Evolutionary conservation across 495 filamentous ascomycete species (phyloP).

Genomic region (Xylaria sp.): DNA sequence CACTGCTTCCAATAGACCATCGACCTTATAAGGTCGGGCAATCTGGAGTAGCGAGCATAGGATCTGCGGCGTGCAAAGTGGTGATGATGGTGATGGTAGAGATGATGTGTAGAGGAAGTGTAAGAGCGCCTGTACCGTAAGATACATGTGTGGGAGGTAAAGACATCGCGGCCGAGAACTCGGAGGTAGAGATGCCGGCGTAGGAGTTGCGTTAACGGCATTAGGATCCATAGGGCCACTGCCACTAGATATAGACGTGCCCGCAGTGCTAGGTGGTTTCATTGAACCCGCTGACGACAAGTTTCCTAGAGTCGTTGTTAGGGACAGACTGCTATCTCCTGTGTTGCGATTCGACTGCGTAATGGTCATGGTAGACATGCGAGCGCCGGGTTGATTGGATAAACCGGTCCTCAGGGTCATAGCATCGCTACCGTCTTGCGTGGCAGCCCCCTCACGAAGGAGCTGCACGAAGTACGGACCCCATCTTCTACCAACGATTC

Average conservation of each 20-base stretch:
- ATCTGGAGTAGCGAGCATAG: conserved; percentile 94
- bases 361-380: conserved; percentile 86
- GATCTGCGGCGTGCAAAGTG: conserved; percentile 92
- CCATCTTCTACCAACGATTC: conserved; percentile 86
- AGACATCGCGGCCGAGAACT: conserved; percentile 80
- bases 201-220: conserved; percentile 55
- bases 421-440: conserved; percentile 61
- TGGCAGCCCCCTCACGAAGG: conserved; percentile 73
- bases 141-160: conserved; percentile 90
- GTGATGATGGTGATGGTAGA: conserved; percentile 74
- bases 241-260: conserved; percentile 42
- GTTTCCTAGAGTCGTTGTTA: conserved; percentile 62
- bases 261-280: conserved; percentile 47
- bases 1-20: conserved; percentile 88
- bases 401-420: conserved; percentile 52
- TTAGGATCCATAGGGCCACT: conserved; percentile 44
- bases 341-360: conserved; percentile 70
- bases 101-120: conserved; percentile 93
- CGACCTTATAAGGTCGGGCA: conserved; percentile 89
- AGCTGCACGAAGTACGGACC: conserved; percentile 94
- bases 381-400: conserved; percentile 52
- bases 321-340: conserved; percentile 63
- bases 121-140: conserved; percentile 85
- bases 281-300: conserved; percentile 54
- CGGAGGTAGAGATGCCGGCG: conserved; percentile 65